These are phyloP conservation scores for Chalciporus pseudorubinellus DNA, from an alignment of 768 basidiomycete genomes.

Conservation along the genomic window DNA sequence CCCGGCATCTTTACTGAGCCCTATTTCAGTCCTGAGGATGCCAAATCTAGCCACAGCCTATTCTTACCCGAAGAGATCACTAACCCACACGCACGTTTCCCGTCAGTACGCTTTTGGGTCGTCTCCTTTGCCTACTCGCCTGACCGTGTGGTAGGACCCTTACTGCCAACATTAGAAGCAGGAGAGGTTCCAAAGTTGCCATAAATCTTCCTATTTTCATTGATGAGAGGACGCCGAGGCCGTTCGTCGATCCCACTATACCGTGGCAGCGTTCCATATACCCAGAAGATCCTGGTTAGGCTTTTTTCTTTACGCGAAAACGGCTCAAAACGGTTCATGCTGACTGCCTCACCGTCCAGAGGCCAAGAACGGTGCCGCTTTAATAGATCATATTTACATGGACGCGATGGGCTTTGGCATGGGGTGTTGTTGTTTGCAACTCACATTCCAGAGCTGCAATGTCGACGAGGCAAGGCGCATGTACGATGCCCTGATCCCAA, in stretches of 20 bases:
- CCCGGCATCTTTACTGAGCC: constrained; percentile 93
- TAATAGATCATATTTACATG: constrained; percentile 90
- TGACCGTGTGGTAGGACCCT: constrained; percentile 63
- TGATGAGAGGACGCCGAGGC: constrained; percentile 81
- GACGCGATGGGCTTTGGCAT: constrained; percentile 99
- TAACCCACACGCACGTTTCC: constrained; percentile 96
- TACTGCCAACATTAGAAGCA: constrained; percentile 91
- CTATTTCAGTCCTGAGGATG: constrained; percentile 67
- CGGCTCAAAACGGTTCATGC: constrained; percentile 8
- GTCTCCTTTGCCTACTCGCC: constrained; percentile 3
- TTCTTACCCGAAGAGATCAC: constrained; percentile 96
- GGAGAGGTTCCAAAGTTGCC: constrained; percentile 90
- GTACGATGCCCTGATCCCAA: constrained; percentile 94
- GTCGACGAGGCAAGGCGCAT: constrained; percentile 87
- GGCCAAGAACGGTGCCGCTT: constrained; percentile 86
- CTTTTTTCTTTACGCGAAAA: constrained; percentile 1
- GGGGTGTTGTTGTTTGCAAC: constrained; percentile 97
- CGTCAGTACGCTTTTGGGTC: constrained; percentile 56
- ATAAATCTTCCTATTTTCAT: constrained; percentile 94
- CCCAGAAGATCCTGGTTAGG: constrained; percentile 77
- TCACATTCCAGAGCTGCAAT: constrained; percentile 97
- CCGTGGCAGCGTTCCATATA: constrained; percentile 84
- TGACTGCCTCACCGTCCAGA: constrained; percentile 42
- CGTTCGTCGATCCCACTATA: constrained; percentile 91
- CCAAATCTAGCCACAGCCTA: constrained; percentile 86